A percentile compares a stretch with the other conserved stretches of the same genome.
Evolutionary conservation across 2,329 filamentous ascomycete species (phyloP).

Genomic region (Apiospora phragmitis): DNA sequence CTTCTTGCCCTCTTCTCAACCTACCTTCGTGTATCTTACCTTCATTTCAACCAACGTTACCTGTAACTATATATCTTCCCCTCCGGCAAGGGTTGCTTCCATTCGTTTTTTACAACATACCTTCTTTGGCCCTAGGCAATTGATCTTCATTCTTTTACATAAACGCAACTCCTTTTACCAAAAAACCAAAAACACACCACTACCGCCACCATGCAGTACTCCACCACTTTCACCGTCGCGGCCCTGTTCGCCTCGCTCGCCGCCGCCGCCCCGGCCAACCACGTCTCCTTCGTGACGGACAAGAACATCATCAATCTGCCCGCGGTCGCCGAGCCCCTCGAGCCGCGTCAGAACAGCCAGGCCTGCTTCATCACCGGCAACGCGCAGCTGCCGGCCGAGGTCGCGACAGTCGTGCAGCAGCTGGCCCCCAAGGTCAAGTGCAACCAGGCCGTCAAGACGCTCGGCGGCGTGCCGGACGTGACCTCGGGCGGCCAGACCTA

Average conservation of each 20-base stretch:
- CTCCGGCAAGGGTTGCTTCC: slow-evolving; percentile 17
- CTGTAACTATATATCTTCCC: slow-evolving; percentile 10
- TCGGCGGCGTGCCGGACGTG: slow-evolving; percentile 57
- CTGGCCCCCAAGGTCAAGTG: slow-evolving; percentile 47
- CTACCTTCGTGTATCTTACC: slow-evolving; percentile 1
- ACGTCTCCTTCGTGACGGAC: slow-evolving; percentile 13
- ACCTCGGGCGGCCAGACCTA: slow-evolving; percentile 50
- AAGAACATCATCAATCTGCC: slow-evolving; percentile 8
- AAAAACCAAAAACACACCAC: not conserved
- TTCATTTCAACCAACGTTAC: slow-evolving; percentile 10
- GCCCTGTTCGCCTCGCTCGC: slow-evolving; percentile 12
- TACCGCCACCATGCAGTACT: slow-evolving; percentile 10
- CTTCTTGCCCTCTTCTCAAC: slow-evolving; percentile 10
- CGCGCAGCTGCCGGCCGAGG: slow-evolving; percentile 50
- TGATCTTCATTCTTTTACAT: not conserved
- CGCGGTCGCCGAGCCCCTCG: slow-evolving; percentile 4
- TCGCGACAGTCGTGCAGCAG: slow-evolving; percentile 44
- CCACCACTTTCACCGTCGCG: slow-evolving; percentile 8
- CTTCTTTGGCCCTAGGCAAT: slow-evolving; percentile 9
- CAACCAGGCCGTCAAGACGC: slow-evolving; percentile 45
- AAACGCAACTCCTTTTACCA: not conserved
- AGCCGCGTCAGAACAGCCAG: not conserved
- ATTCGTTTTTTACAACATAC: slow-evolving; percentile 8
- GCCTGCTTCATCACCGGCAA: slow-evolving; percentile 56
- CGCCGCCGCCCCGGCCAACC: slow-evolving; percentile 9